phyloP scores from a whole-genome alignment of 768 basidiomycete species.

The Inosperma sp. region DNA sequence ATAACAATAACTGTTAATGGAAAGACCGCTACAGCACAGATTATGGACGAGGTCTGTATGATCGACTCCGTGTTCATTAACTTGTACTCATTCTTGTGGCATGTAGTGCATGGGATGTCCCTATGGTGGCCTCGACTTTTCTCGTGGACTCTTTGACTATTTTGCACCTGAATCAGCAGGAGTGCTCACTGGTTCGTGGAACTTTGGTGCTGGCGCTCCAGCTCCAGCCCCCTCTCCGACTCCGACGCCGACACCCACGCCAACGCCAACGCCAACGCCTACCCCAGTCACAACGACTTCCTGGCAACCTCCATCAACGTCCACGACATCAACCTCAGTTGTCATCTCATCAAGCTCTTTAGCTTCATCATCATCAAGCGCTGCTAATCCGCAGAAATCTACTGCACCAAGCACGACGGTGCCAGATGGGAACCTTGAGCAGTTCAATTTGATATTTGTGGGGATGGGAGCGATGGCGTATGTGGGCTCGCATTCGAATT shows the following conservation, averaged over 20 bases:
- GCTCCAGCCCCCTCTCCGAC: slow-evolving; percentile 16
- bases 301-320: slow-evolving; percentile 14
- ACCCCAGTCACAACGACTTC: slow-evolving; percentile 13
- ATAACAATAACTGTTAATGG: slow-evolving; percentile 52
- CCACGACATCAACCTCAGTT: slow-evolving; percentile 9
- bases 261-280: slow-evolving; percentile 15
- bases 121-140: slow-evolving; percentile 59
- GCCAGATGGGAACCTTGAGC: neutral
- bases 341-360: slow-evolving; percentile 9
- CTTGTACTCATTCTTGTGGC: neutral
- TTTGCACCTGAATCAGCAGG: slow-evolving; percentile 45
- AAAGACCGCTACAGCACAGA: slow-evolving; percentile 43
- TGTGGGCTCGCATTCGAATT: too few species aligned
- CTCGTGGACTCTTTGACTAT: slow-evolving; percentile 51
- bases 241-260: slow-evolving; percentile 13
- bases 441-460: neutral
- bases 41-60: slow-evolving; percentile 49
- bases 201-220: slow-evolving; percentile 30
- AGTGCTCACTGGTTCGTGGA: slow-evolving; percentile 54
- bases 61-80: neutral
- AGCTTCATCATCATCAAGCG: slow-evolving; percentile 12
- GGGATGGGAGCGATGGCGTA: neutral
- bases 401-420: neutral
- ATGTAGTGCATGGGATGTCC: slow-evolving; percentile 41
- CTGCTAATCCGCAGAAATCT: slow-evolving; percentile 3